Conservation (phyloP, 441 rosid species). For the Manihot esculenta region DNA sequence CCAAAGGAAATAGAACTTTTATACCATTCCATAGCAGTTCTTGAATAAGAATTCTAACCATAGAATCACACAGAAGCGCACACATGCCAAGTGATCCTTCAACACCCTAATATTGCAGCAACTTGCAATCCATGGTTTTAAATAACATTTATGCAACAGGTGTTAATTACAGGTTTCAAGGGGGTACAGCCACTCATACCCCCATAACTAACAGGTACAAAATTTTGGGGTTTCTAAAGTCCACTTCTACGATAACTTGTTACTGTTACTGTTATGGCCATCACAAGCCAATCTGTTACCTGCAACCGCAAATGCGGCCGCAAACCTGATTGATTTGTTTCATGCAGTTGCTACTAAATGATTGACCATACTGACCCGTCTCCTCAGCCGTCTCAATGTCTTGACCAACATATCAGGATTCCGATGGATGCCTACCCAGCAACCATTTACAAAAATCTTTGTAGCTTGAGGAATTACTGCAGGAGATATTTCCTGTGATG, state of each 20-base stretch:
- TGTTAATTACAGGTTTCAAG: too few relatives aligned
- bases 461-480: slow-evolving; percentile 96
- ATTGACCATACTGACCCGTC: slow-evolving; percentile 56
- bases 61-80: neutral
- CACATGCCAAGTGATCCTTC: neutral
- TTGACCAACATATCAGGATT: slow-evolving; percentile 98
- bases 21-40: neutral
- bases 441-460: slow-evolving; percentile 92
- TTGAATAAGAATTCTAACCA: neutral
- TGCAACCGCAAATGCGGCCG: too few relatives aligned
- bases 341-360: neutral
- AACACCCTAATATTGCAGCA: neutral
- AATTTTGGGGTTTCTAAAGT: too few relatives aligned
- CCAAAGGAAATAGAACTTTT: neutral
- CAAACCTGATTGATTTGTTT: neutral
- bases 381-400: slow-evolving; percentile 85
- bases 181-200: too few relatives aligned
- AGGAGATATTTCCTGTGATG: slow-evolving; percentile 91
- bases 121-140: too few relatives aligned
- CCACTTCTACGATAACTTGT: too few relatives aligned
- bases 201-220: too few relatives aligned
- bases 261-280: too few relatives aligned
- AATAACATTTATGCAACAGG: too few relatives aligned
- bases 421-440: slow-evolving; percentile 98
- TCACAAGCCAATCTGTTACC: too few relatives aligned